phyloP scores from a whole-genome alignment of 2,329 filamentous ascomycete species.

The Metarhizium guizhouense region DNA sequence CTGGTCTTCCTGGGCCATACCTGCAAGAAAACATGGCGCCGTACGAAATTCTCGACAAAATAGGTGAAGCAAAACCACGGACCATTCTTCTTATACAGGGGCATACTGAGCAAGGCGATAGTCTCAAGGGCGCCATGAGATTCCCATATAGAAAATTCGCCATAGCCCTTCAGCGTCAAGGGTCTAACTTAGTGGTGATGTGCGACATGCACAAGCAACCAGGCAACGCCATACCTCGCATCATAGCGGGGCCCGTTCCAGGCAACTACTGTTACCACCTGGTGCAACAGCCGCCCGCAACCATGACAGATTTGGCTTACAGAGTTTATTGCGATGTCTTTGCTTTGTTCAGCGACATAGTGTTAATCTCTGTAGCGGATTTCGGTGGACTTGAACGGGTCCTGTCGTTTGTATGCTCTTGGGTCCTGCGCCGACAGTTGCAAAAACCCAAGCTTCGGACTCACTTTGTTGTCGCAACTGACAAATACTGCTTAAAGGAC shows the following conservation, averaged over 20 bases:
- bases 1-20: neutral
- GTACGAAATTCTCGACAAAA: neutral
- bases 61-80: neutral
- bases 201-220: neutral
- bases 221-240: neutral
- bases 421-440: neutral
- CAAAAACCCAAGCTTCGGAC: neutral
- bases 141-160: neutral
- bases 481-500: neutral
- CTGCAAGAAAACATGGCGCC: neutral
- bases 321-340: neutral
- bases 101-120: neutral
- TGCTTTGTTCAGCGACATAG: neutral
- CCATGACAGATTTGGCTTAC: neutral
- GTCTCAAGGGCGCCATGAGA: neutral
- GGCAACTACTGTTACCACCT: neutral
- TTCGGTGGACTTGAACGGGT: neutral
- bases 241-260: neutral
- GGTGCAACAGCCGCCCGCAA: neutral
- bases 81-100: neutral
- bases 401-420: neutral
- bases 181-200: neutral
- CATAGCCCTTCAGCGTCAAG: neutral
- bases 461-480: neutral
- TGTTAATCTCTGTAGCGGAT: neutral